These are phyloP conservation scores for Pouteria campechiana DNA, from an alignment of 179 eudicot genomes.

Conservation along the genomic window DNA sequence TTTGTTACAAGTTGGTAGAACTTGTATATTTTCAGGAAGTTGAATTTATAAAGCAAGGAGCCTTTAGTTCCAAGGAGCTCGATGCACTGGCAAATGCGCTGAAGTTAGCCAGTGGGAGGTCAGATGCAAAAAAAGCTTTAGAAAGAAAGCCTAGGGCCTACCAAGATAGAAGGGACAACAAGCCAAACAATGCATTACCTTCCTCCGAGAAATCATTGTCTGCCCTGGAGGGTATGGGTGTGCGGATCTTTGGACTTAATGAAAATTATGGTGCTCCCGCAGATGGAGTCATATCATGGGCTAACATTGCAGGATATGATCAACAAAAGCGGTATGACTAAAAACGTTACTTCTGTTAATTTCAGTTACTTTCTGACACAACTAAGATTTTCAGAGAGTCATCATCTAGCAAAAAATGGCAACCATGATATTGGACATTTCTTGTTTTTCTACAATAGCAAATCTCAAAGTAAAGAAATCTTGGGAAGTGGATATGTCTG, in stretches of 20 bases:
- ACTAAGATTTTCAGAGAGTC: too few relatives aligned
- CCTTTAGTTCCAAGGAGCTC: constrained; percentile 65
- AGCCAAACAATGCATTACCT: too few relatives aligned
- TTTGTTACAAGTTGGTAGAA: too few relatives aligned
- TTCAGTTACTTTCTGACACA: too few relatives aligned
- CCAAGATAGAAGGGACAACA: constrained; percentile 18
- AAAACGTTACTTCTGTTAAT: too few relatives aligned
- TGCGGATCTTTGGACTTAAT: constrained; percentile 71
- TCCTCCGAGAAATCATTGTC: constrained; percentile 57
- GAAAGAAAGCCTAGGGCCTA: constrained; percentile 28
- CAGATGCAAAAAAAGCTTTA: constrained; percentile 16
- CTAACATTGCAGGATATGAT: constrained; percentile 91
- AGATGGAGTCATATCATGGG: constrained; percentile 73
- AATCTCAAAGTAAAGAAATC: background rate
- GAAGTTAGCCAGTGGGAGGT: constrained; percentile 62
- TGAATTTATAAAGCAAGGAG: constrained; percentile 81
- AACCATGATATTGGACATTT: too few relatives aligned
- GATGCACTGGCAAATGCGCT: constrained; percentile 70
- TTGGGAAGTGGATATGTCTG: background rate
- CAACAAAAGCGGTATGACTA: constrained; percentile 85
- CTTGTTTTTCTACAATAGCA: background rate
- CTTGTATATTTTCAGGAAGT: constrained; percentile 49
- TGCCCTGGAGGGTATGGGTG: constrained; percentile 88
- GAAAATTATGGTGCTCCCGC: constrained; percentile 22
- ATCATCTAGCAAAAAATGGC: too few relatives aligned